phyloP scores from a whole-genome alignment of 1,139 yeast species.

The Meyerozyma sp. region DNA sequence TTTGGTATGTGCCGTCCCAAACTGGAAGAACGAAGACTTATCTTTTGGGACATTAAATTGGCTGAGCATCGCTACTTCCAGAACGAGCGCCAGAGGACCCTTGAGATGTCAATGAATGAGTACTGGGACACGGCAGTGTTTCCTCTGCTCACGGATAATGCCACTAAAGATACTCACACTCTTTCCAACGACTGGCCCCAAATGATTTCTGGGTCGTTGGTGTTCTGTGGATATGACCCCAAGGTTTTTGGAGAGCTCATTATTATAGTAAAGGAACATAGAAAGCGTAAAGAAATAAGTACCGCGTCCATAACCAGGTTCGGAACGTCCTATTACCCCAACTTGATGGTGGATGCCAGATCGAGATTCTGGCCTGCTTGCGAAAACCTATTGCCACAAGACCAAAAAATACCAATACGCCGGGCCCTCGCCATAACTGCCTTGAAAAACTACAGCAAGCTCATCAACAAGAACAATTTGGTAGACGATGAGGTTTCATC shows the following conservation, averaged over 20 bases:
- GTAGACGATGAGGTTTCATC: conserved; percentile 5
- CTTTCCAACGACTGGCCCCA: conserved; percentile 26
- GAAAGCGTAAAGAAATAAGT: conserved; percentile 42
- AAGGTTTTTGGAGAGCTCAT: conserved; percentile 47
- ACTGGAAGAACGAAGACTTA: background rate
- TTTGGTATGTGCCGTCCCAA: background rate
- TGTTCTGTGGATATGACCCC: conserved; percentile 50
- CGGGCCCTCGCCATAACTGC: conserved; percentile 72
- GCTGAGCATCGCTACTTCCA: background rate
- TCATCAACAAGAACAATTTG: conserved; percentile 26
- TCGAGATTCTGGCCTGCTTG: conserved; percentile 80
- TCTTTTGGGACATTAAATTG: background rate
- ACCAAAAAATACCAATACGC: conserved; percentile 56
- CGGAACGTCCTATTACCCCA: conserved; percentile 60
- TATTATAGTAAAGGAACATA: conserved; percentile 49
- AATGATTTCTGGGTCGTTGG: conserved; percentile 47
- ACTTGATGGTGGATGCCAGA: conserved; percentile 52
- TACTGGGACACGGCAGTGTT: background rate
- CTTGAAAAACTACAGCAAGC: conserved; percentile 59
- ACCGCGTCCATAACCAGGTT: conserved; percentile 62
- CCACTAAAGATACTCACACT: background rate
- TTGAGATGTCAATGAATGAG: background rate
- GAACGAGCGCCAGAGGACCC: background rate
- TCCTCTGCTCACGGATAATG: background rate
- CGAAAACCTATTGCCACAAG: conserved; percentile 52